These are phyloP conservation scores for Dictyostelium capitatum DNA, from an alignment of 78 protist species.

Conservation along the genomic window DNA sequence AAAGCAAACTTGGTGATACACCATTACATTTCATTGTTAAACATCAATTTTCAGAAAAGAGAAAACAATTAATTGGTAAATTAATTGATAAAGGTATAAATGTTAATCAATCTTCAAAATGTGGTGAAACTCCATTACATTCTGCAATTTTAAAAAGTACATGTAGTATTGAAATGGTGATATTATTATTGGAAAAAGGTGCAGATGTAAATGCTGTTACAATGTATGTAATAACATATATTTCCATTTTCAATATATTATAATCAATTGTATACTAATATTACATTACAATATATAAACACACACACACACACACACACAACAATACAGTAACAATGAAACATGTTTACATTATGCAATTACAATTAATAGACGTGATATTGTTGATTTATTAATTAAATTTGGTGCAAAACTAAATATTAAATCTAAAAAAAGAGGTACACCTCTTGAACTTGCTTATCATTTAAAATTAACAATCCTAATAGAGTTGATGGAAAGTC, in stretches of 20 bases:
- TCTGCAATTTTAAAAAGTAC: slow-evolving; percentile 33
- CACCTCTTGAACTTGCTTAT: slow-evolving; percentile 35
- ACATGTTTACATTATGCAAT: slow-evolving; percentile 72
- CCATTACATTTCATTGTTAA: slow-evolving; percentile 44
- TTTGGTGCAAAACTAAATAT: slow-evolving; percentile 34
- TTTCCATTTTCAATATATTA: too few species aligned
- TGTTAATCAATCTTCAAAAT: not conserved
- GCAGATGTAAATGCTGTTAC: slow-evolving; percentile 46
- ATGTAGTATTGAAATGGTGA: slow-evolving; percentile 15
- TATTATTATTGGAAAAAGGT: slow-evolving; percentile 46
- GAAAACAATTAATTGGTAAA: slow-evolving; percentile 29
- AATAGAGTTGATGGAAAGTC: not conserved
- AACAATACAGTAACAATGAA: slow-evolving; percentile 5
- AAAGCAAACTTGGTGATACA: slow-evolving; percentile 32
- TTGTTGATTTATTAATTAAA: slow-evolving; percentile 11
- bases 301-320: too few species aligned
- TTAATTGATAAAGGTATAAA: slow-evolving; percentile 30
- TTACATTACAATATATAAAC: too few species aligned
- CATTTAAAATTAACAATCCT: not conserved
- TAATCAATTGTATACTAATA: too few species aligned
- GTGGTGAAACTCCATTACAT: slow-evolving; percentile 72
- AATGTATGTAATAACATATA: not conserved
- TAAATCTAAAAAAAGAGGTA: slow-evolving; percentile 47
- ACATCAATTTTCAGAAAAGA: slow-evolving; percentile 55
- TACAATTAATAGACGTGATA: slow-evolving; percentile 2